Evolutionary conservation across 768 basidiomycete genomes (phyloP).

Genomic region (Sutorius australiensis): DNA sequence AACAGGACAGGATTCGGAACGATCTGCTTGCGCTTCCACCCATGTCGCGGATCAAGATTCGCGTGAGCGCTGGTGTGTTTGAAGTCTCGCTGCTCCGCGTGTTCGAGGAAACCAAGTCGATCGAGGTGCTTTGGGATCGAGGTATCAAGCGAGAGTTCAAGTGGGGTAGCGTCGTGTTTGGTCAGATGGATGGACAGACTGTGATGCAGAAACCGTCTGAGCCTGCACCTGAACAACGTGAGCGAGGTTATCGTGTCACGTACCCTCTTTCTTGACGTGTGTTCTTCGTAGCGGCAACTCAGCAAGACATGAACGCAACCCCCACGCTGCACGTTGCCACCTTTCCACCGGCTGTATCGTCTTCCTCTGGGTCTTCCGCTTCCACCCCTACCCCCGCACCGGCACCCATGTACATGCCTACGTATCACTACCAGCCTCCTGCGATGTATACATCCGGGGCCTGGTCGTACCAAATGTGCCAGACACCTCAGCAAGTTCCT

Average conservation of each 20-base stretch:
- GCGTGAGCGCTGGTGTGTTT: constrained; percentile 79
- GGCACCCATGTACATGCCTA: constrained; percentile 17
- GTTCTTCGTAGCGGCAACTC: constrained; percentile 15
- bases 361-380: constrained; percentile 22
- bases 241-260: constrained; percentile 21
- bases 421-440: constrained; percentile 21
- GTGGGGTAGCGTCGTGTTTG: constrained; percentile 78
- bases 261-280: constrained; percentile 3
- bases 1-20: constrained; percentile 66
- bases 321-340: constrained; percentile 23
- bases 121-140: constrained; percentile 80
- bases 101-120: constrained; percentile 61
- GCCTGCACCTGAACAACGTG: constrained; percentile 45
- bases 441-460: constrained; percentile 22
- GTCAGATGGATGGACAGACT: constrained; percentile 59
- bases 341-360: constrained; percentile 18
- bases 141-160: constrained; percentile 74
- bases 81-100: constrained; percentile 78
- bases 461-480: constrained; percentile 34
- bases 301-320: constrained; percentile 6
- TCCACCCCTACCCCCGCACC: constrained; percentile 16
- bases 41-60: constrained; percentile 79
- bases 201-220: constrained; percentile 72
- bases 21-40: constrained; percentile 67
- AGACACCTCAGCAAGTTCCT: constrained; percentile 15